Conservation (phyloP, 768 basidiomycete species). For the Rhizopogon rudus region DNA sequence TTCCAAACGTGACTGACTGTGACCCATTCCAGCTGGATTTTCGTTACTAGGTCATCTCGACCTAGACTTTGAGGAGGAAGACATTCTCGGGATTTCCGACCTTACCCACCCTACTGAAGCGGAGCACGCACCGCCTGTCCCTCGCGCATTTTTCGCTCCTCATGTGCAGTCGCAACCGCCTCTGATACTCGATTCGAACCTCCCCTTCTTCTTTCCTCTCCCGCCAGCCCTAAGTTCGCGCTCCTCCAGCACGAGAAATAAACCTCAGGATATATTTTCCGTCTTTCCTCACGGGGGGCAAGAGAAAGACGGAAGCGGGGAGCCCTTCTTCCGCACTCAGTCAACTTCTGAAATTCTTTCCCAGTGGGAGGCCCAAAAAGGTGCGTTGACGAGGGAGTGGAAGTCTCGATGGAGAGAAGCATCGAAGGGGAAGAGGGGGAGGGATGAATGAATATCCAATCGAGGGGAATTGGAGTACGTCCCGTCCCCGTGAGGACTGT, state of each 20-base stretch:
- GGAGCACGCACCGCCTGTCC: neutral
- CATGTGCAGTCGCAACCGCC: slow-evolving; percentile 8
- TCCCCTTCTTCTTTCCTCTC: slow-evolving; percentile 62
- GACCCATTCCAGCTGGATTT: slow-evolving; percentile 46
- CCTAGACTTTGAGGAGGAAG: slow-evolving; percentile 67
- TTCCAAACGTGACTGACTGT: neutral
- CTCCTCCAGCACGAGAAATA: slow-evolving; percentile 10
- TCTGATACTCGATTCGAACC: slow-evolving; percentile 45
- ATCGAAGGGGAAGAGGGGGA: slow-evolving; percentile 54
- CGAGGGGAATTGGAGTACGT: neutral
- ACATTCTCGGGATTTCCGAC: slow-evolving; percentile 27
- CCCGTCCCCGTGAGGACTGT: too few relatives aligned
- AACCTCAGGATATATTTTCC: slow-evolving; percentile 17
- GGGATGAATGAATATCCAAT: slow-evolving; percentile 27
- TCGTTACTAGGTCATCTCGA: slow-evolving; percentile 74
- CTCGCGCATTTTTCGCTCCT: neutral
- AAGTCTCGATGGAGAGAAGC: slow-evolving; percentile 75
- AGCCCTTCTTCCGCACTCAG: slow-evolving; percentile 27
- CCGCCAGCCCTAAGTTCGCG: slow-evolving; percentile 18
- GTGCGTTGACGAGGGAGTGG: slow-evolving; percentile 69
- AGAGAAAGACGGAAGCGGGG: slow-evolving; percentile 46
- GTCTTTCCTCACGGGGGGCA: slow-evolving; percentile 31
- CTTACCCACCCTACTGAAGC: slow-evolving; percentile 17
- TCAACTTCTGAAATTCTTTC: slow-evolving; percentile 49
- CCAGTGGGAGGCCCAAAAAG: slow-evolving; percentile 67